Evolutionary conservation across 2,329 filamentous ascomycete genomes (phyloP).

Genomic region (Pyrenophora tritici-repentis): DNA sequence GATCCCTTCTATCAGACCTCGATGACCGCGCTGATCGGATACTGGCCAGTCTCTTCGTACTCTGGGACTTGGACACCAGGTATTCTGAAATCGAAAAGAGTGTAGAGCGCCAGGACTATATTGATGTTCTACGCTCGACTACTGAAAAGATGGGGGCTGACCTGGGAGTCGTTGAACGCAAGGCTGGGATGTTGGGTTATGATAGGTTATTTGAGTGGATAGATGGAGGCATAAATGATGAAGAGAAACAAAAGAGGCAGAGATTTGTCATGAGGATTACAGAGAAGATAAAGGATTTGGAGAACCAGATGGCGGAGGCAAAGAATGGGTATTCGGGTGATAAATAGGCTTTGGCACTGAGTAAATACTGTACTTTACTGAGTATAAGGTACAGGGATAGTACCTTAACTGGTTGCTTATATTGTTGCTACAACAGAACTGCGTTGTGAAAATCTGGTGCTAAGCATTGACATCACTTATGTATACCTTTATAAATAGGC

Average conservation of each 20-base stretch:
- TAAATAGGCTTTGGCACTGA: neutral
- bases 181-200: constrained; percentile 1
- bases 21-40: constrained; percentile 4
- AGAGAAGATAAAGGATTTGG: constrained; percentile 1
- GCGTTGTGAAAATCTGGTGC: too few species aligned
- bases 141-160: constrained; percentile 5
- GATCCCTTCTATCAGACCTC: neutral
- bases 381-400: too few species aligned
- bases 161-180: constrained; percentile 2
- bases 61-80: constrained; percentile 1
- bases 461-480: too few species aligned
- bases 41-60: constrained; percentile 5
- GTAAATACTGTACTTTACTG: too few species aligned
- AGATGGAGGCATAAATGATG: neutral
- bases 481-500: too few species aligned
- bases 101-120: constrained; percentile 1
- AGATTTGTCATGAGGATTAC: neutral
- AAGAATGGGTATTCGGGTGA: neutral
- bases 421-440: too few species aligned
- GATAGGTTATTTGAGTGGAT: constrained; percentile 7
- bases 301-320: constrained; percentile 3
- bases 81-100: neutral
- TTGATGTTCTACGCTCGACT: constrained; percentile 1
- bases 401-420: too few species aligned
- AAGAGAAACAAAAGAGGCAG: constrained; percentile 4